Evolutionary conservation across 306 rosid species (phyloP).

Genomic region (Begonia fuchsioides): DNA sequence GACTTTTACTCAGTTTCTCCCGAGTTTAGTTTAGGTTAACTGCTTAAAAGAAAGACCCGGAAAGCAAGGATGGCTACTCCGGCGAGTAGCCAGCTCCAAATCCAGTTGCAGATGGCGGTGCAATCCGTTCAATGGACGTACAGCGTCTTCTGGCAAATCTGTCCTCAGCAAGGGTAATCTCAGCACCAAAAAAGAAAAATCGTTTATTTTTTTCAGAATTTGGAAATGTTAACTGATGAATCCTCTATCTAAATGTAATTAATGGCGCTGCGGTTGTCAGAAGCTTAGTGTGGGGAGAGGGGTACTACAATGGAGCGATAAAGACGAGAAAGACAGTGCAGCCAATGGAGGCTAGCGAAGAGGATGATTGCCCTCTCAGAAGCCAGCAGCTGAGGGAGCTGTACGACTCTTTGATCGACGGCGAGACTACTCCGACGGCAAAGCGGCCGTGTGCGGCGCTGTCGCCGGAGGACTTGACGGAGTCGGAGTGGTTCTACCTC

Average conservation of each 20-base stretch:
- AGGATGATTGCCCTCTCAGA: slow-evolving; percentile 68
- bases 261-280: slow-evolving; percentile 16
- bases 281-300: slow-evolving; percentile 77
- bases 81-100: slow-evolving; percentile 35
- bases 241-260: background rate
- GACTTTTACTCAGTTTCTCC: no score
- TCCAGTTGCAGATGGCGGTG: slow-evolving; percentile 71
- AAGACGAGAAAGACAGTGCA: slow-evolving; percentile 89
- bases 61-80: slow-evolving; percentile 34
- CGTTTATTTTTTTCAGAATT: background rate
- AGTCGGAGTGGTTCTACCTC: slow-evolving; percentile 96
- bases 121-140: slow-evolving; percentile 99
- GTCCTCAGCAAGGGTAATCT: slow-evolving; percentile 66
- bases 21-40: no score
- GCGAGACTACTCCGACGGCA: slow-evolving; percentile 62
- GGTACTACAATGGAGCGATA: slow-evolving; percentile 91
- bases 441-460: slow-evolving; percentile 76
- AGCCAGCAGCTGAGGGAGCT: slow-evolving; percentile 94
- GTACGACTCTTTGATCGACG: slow-evolving; percentile 59
- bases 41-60: background rate
- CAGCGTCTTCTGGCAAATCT: slow-evolving; percentile 79
- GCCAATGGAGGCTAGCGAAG: slow-evolving; percentile 73
- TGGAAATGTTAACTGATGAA: background rate
- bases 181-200: background rate
- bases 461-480: slow-evolving; percentile 92